A percentile compares a stretch with the other conserved stretches of the same genome.
Evolutionary conservation across 495 filamentous ascomycete species (phyloP).

Genomic region (Bathelium albidoporum): DNA sequence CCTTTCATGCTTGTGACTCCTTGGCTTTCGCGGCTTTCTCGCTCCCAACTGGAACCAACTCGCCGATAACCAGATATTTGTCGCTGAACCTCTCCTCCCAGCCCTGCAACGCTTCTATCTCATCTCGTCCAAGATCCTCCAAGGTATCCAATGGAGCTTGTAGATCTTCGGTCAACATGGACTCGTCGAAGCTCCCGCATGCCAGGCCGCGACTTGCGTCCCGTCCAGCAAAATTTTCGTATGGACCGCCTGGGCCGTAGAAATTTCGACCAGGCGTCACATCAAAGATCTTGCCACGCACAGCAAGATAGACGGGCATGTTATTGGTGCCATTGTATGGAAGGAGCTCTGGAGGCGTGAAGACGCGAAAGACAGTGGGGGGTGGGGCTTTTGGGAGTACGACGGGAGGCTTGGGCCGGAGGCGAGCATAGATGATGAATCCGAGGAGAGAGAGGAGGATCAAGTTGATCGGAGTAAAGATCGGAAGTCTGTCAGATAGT

Average conservation of each 20-base stretch:
- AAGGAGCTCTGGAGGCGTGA: conserved; percentile 73
- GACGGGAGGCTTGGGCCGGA: conserved; percentile 40
- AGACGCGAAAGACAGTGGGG: conserved; percentile 77
- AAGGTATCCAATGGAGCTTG: conserved; percentile 77
- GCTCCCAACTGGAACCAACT: conserved; percentile 63
- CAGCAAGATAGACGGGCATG: conserved; percentile 71
- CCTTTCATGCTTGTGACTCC: background rate
- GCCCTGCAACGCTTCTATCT: conserved; percentile 70
- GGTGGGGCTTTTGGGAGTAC: conserved; percentile 59
- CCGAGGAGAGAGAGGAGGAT: conserved; percentile 33
- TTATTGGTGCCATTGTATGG: conserved; percentile 76
- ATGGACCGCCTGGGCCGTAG: conserved; percentile 87
- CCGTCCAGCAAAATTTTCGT: conserved; percentile 89
- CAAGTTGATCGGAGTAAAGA: conserved; percentile 26
- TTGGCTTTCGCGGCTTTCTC: conserved; percentile 38
- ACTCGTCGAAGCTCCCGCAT: conserved; percentile 86
- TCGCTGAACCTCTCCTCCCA: conserved; percentile 90
- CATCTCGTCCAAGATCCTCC: conserved; percentile 59
- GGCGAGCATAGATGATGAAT: conserved; percentile 41
- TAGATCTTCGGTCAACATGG: conserved; percentile 90
- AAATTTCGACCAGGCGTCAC: conserved; percentile 77
- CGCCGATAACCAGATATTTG: conserved; percentile 94
- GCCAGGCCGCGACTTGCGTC: conserved; percentile 89
- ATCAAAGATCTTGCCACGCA: conserved; percentile 79
- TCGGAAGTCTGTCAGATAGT: background rate